These are phyloP conservation scores for Lachancea lanzarotensis DNA, from an alignment of 805 yeast genomes.

Conservation along the genomic window DNA sequence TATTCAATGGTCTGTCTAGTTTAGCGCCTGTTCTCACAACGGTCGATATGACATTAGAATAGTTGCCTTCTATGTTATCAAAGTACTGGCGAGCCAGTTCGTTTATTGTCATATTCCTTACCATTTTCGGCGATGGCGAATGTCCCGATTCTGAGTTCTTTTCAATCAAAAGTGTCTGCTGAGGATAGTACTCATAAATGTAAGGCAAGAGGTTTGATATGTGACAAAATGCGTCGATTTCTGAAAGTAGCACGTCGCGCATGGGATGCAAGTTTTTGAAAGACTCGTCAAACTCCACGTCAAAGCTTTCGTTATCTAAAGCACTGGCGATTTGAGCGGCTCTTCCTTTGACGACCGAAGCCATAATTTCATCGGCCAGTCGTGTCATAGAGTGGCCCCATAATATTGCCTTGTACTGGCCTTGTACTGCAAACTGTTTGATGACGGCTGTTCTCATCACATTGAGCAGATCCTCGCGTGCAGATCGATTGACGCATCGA, in stretches of 20 bases:
- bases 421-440: constrained; percentile 39
- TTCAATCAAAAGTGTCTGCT: constrained; percentile 19
- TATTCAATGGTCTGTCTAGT: constrained; percentile 42
- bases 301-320: constrained; percentile 40
- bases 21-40: constrained; percentile 87
- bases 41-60: constrained; percentile 86
- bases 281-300: constrained; percentile 25
- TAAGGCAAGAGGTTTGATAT: constrained; percentile 33
- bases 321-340: constrained; percentile 58
- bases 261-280: constrained; percentile 60
- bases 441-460: constrained; percentile 45
- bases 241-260: constrained; percentile 66
- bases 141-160: constrained; percentile 30
- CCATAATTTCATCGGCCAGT: constrained; percentile 70
- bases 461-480: constrained; percentile 55
- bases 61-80: constrained; percentile 61
- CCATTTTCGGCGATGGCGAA: constrained; percentile 9
- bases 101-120: constrained; percentile 72
- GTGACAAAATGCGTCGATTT: constrained; percentile 48
- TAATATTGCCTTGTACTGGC: constrained; percentile 47
- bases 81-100: constrained; percentile 74
- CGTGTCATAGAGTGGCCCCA: constrained; percentile 79
- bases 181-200: constrained; percentile 18
- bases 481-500: constrained; percentile 45
- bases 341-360: constrained; percentile 79